Evolutionary conservation across 345 rosid genomes (phyloP).

Genomic region (Citrus unshiu): DNA sequence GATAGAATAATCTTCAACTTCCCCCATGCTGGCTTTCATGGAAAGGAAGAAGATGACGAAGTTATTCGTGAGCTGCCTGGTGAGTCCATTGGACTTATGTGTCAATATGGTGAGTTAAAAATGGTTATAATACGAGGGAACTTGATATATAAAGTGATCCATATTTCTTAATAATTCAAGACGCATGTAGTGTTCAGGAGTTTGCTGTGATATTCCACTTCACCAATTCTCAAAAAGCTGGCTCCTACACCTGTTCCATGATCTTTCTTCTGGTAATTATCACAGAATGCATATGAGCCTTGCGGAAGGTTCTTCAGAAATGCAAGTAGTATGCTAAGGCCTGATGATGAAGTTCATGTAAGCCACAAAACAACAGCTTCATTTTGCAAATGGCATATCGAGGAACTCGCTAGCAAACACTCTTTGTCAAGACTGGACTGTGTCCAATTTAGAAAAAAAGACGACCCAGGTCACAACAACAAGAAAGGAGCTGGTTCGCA

Average conservation of each 20-base stretch:
- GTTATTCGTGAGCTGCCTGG: slow-evolving; percentile 26
- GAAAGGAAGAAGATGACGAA: too few relatives aligned
- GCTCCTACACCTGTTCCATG: neutral
- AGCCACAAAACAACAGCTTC: slow-evolving; percentile 50
- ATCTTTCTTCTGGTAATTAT: slow-evolving; percentile 1
- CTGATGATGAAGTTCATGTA: slow-evolving; percentile 49
- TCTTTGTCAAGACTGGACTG: slow-evolving; percentile 20
- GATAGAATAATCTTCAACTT: too few relatives aligned
- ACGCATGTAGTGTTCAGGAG: too few relatives aligned
- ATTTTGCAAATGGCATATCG: slow-evolving; percentile 48
- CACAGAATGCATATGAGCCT: slow-evolving; percentile 47
- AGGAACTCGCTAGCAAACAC: slow-evolving; percentile 41
- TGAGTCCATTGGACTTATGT: too few relatives aligned
- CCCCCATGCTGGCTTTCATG: too few relatives aligned
- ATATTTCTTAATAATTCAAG: neutral
- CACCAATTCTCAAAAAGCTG: too few relatives aligned
- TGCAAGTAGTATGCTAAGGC: slow-evolving; percentile 41
- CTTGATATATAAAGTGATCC: too few relatives aligned
- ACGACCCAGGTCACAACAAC: slow-evolving; percentile 44
- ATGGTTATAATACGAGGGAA: too few relatives aligned
- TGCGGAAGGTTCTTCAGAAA: slow-evolving; percentile 34
- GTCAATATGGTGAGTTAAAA: too few relatives aligned
- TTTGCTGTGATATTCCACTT: neutral
- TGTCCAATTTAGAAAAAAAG: slow-evolving; percentile 30
- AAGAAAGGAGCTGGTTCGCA: slow-evolving; percentile 50